phyloP scores from a whole-genome alignment of 2,329 filamentous ascomycete genomes.

The Arthrobotrys musiformis region DNA sequence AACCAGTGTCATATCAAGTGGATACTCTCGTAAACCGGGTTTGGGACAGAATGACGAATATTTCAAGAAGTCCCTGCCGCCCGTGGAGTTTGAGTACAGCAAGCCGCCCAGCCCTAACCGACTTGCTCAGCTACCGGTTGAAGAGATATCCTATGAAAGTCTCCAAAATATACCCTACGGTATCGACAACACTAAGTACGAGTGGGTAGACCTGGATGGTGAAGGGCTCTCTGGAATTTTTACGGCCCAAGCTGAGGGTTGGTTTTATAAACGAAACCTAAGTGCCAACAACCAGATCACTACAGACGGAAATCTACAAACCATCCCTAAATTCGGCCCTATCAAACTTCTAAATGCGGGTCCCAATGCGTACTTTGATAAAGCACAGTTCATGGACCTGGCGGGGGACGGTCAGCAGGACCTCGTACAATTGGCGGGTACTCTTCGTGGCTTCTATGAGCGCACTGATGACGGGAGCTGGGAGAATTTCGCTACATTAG shows the following conservation, averaged over 20 bases:
- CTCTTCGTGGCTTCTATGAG: too few relatives aligned
- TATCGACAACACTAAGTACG: conserved; percentile 17
- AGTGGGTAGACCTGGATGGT: conserved; percentile 60
- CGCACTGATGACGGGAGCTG: too few relatives aligned
- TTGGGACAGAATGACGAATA: background rate
- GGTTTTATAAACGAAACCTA: conserved; percentile 56
- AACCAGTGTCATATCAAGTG: background rate
- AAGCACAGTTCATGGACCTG: too few relatives aligned
- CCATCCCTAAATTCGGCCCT: too few relatives aligned
- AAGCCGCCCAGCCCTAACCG: background rate
- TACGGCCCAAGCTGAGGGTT: conserved; percentile 10
- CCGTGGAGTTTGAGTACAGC: background rate
- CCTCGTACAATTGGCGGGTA: too few relatives aligned
- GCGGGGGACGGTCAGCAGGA: too few relatives aligned
- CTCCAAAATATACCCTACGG: background rate
- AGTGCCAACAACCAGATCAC: background rate
- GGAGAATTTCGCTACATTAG: too few relatives aligned
- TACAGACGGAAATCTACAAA: too few relatives aligned
- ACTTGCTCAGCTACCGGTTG: background rate
- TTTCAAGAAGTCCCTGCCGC: background rate
- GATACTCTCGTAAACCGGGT: too few relatives aligned
- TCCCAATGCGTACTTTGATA: too few relatives aligned
- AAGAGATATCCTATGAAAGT: background rate
- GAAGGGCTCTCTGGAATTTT: conserved; percentile 58
- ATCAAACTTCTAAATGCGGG: too few relatives aligned